Percentiles rank a stretch among this genome's conserved stretches.
Evolutionary conservation across 148 eudicot species (phyloP).

Genomic region (Vaccinium darrowii): DNA sequence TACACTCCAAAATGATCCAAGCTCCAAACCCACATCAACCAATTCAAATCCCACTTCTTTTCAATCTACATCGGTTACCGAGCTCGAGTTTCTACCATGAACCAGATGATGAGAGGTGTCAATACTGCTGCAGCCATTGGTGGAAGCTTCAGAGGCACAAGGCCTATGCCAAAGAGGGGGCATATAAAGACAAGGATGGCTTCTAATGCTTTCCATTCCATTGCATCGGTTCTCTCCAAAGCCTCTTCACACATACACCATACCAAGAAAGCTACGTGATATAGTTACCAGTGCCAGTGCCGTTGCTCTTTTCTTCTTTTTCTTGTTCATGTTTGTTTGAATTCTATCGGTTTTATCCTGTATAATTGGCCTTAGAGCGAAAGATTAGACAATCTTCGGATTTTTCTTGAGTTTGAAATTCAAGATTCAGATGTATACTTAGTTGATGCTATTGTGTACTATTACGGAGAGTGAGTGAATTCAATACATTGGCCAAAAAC

Average conservation of each 20-base stretch:
- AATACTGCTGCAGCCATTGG: conserved; percentile 21
- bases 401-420: not conserved
- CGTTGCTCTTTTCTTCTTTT: not conserved
- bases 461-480: too few species aligned
- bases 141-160: conserved; percentile 22
- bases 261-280: not conserved
- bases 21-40: not conserved
- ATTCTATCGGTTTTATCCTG: not conserved
- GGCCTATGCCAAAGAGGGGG: conserved; percentile 50
- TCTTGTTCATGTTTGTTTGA: not conserved
- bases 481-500: not conserved
- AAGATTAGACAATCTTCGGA: not conserved
- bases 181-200: conserved; percentile 49
- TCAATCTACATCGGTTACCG: not conserved
- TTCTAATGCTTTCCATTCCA: conserved; percentile 43
- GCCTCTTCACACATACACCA: conserved; percentile 17
- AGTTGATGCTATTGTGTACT: not conserved
- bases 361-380: too few species aligned
- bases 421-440: not conserved
- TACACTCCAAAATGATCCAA: not conserved
- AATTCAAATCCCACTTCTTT: not conserved
- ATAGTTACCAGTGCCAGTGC: too few species aligned
- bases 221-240: conserved; percentile 29
- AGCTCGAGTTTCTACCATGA: conserved; percentile 22
- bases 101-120: conserved; percentile 19